Evolutionary conservation across 768 basidiomycete genomes (phyloP).

Genomic region (Mrakia hoshinonis): DNA sequence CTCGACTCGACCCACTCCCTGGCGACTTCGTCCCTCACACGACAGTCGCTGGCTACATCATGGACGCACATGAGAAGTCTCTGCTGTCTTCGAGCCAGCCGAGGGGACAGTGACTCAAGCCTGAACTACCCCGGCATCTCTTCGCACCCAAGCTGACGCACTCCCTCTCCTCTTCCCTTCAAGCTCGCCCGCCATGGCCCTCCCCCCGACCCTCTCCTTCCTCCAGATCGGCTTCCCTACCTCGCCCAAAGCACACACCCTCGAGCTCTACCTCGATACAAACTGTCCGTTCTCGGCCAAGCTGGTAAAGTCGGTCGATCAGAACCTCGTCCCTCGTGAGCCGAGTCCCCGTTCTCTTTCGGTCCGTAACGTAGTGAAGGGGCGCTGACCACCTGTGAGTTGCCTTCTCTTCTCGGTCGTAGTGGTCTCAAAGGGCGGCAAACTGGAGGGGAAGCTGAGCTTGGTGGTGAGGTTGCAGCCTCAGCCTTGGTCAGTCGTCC

Average conservation of each 20-base stretch:
- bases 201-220: constrained; percentile 63
- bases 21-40: too few relatives aligned
- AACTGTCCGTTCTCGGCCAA: constrained; percentile 67
- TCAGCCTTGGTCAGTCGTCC: background rate
- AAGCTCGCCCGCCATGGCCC: constrained; percentile 52
- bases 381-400: too few relatives aligned
- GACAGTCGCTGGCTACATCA: too few relatives aligned
- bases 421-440: background rate
- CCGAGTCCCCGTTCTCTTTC: too few relatives aligned
- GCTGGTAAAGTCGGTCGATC: constrained; percentile 46
- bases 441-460: background rate
- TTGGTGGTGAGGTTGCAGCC: background rate
- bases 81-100: too few relatives aligned
- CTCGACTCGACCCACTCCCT: too few relatives aligned
- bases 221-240: constrained; percentile 54
- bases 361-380: too few relatives aligned
- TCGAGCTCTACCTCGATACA: constrained; percentile 79
- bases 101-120: too few relatives aligned
- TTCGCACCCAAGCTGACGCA: background rate
- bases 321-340: constrained; percentile 22
- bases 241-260: constrained; percentile 66
- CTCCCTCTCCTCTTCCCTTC: background rate
- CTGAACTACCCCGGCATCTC: too few relatives aligned
- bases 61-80: too few relatives aligned
- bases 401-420: background rate